Conservation (phyloP, 1,139 yeast species). For the Sugiyamaella grinbergsii region DNA sequence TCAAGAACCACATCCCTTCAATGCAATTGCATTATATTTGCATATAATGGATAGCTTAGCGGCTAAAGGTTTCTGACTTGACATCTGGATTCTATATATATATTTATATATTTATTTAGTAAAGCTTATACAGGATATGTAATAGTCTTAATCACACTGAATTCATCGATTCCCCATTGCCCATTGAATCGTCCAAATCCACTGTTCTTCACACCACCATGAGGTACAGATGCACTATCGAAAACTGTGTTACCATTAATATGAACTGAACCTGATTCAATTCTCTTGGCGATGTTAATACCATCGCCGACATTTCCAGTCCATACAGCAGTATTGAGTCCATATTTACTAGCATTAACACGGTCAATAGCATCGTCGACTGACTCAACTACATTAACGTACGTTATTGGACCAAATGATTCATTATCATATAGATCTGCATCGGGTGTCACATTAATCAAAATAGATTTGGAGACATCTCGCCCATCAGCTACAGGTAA, state of each 20-base stretch:
- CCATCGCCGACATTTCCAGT: slow-evolving; percentile 45
- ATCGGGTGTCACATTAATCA: slow-evolving; percentile 44
- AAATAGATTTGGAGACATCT: slow-evolving; percentile 34
- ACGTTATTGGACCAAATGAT: slow-evolving; percentile 54
- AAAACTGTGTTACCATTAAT: slow-evolving; percentile 51
- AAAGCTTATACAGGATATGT: slow-evolving; percentile 11
- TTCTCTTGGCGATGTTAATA: slow-evolving; percentile 43
- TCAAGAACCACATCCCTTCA: slow-evolving; percentile 51
- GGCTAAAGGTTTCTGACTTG: slow-evolving; percentile 55
- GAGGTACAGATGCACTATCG: slow-evolving; percentile 56
- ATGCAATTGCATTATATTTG: slow-evolving; percentile 74
- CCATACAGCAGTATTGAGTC: slow-evolving; percentile 54
- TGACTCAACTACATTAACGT: slow-evolving; percentile 42
- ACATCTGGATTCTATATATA: slow-evolving; percentile 2
- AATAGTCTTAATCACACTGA: slow-evolving; percentile 11
- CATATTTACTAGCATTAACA: slow-evolving; percentile 44
- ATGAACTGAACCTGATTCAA: slow-evolving; percentile 55
- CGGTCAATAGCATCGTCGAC: slow-evolving; percentile 37
- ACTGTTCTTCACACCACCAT: slow-evolving; percentile 57
- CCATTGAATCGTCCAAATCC: slow-evolving; percentile 58
- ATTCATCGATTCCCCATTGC: slow-evolving; percentile 48
- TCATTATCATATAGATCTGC: slow-evolving; percentile 47
- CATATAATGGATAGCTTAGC: slow-evolving; percentile 73
- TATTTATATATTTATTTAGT: slow-evolving; percentile 4
- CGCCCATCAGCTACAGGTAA: slow-evolving; percentile 37